A percentile compares a stretch with the other conserved stretches of the same genome.
These are phyloP conservation scores for Dispira simplex DNA, from an alignment of 192 early-diverging fungal genomes.

Conservation along the genomic window DNA sequence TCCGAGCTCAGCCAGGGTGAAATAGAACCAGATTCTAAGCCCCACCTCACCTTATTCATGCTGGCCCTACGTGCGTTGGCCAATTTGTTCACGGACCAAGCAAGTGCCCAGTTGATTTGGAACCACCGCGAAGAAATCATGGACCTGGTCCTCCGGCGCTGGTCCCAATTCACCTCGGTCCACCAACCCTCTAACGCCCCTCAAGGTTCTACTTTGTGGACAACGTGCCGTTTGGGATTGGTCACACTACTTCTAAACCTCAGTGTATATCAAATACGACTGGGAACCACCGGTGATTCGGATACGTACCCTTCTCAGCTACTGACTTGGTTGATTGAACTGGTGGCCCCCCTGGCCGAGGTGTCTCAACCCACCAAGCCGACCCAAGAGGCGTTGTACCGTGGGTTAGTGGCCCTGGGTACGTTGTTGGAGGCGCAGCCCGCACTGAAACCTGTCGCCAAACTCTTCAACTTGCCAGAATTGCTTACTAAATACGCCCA, in stretches of 20 bases:
- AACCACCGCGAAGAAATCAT: constrained; percentile 17
- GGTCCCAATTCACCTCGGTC: constrained; percentile 13
- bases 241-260: constrained; percentile 10
- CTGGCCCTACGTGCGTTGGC: constrained; percentile 49
- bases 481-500: not conserved
- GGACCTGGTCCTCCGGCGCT: constrained; percentile 15
- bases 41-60: constrained; percentile 59
- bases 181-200: not conserved
- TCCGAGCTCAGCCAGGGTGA: constrained; percentile 14
- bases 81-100: constrained; percentile 48
- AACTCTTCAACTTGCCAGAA: constrained; percentile 2
- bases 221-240: constrained; percentile 22
- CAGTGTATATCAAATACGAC: not conserved
- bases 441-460: not conserved
- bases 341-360: not conserved
- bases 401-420: constrained; percentile 40
- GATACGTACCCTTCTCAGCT: constrained; percentile 4
- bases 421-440: constrained; percentile 26
- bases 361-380: not conserved
- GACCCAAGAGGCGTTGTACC: constrained; percentile 43
- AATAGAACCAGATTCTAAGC: constrained; percentile 14
- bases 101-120: constrained; percentile 26
- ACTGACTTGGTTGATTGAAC: constrained; percentile 31
- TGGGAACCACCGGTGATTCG: not conserved
- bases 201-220: constrained; percentile 26